Conservation (phyloP, 805 yeast genomes). For the Hagleromyces aurorensis region DNA sequence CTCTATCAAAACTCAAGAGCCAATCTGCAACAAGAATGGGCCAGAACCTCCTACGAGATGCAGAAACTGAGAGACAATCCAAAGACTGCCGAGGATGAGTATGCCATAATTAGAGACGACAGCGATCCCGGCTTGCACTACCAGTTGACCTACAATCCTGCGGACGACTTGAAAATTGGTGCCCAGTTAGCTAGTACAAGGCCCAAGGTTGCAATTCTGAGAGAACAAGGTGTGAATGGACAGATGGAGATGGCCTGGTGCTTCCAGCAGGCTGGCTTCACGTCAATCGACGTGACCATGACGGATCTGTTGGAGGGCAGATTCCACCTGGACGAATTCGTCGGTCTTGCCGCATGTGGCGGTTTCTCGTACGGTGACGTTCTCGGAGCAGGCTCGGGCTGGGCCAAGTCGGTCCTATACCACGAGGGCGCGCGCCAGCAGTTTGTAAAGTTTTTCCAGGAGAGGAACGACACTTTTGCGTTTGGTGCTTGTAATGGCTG, state of each 20-base stretch:
- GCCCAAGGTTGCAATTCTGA: conserved; percentile 90
- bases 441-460: conserved; percentile 74
- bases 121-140: conserved; percentile 84
- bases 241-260: conserved; percentile 98
- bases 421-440: conserved; percentile 68
- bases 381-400: conserved; percentile 96
- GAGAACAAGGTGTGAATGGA: conserved; percentile 98
- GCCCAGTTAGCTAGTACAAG: conserved; percentile 21
- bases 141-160: conserved; percentile 62
- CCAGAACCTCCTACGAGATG: conserved; percentile 79
- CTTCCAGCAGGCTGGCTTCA: conserved; percentile 91
- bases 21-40: conserved; percentile 74
- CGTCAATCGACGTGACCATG: conserved; percentile 94
- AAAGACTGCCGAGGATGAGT: conserved; percentile 80
- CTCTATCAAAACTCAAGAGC: conserved; percentile 55
- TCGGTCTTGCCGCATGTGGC: conserved; percentile 96
- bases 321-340: conserved; percentile 67
- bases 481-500: conserved; percentile 99
- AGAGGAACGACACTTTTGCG: conserved; percentile 87
- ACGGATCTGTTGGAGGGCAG: conserved; percentile 74
- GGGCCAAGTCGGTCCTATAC: conserved; percentile 95
- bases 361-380: conserved; percentile 99
- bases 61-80: conserved; percentile 95
- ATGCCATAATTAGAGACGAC: conserved; percentile 63
- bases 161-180: conserved; percentile 39